Conservation (phyloP, 1,139 yeast species). For the Oligophagozyma castellii region DNA sequence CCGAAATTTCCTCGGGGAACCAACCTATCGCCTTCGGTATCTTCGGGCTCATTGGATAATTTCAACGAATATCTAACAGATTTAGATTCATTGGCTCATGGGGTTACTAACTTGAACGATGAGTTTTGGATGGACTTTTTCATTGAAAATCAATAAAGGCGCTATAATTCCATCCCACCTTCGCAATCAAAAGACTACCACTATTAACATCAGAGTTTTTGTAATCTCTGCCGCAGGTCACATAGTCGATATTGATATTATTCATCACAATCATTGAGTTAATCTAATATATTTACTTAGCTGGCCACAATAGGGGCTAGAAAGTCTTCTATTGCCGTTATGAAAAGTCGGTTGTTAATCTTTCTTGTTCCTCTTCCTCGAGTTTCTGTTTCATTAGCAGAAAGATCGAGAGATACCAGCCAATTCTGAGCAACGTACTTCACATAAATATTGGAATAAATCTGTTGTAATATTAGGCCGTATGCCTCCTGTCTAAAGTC, state of each 20-base stretch:
- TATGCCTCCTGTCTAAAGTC: conserved; percentile 53
- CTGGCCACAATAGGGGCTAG: conserved; percentile 20
- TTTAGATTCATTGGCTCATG: conserved; percentile 15
- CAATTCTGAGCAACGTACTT: conserved; percentile 54
- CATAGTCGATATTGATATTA: not conserved
- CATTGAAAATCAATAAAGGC: too few species aligned
- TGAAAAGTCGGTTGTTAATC: conserved; percentile 20
- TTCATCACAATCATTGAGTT: not conserved
- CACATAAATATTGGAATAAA: conserved; percentile 56
- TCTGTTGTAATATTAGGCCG: conserved; percentile 45
- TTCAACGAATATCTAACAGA: conserved; percentile 17
- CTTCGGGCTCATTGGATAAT: conserved; percentile 12
- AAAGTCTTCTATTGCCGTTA: conserved; percentile 18
- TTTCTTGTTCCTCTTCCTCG: conserved; percentile 22
- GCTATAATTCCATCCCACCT: too few species aligned
- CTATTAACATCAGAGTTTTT: not conserved
- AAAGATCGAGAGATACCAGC: conserved; percentile 21
- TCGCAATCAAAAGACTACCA: not conserved
- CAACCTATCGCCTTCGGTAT: conserved; percentile 7
- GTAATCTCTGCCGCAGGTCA: not conserved
- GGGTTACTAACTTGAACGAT: conserved; percentile 19
- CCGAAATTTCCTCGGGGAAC: conserved; percentile 2
- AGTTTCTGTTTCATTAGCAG: conserved; percentile 16
- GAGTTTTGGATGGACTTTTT: conserved; percentile 23
- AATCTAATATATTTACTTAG: conserved; percentile 3